Evolutionary conservation across 1,284 basidiomycete genomes (phyloP).

Genomic region (Microbotryum scabiosae): DNA sequence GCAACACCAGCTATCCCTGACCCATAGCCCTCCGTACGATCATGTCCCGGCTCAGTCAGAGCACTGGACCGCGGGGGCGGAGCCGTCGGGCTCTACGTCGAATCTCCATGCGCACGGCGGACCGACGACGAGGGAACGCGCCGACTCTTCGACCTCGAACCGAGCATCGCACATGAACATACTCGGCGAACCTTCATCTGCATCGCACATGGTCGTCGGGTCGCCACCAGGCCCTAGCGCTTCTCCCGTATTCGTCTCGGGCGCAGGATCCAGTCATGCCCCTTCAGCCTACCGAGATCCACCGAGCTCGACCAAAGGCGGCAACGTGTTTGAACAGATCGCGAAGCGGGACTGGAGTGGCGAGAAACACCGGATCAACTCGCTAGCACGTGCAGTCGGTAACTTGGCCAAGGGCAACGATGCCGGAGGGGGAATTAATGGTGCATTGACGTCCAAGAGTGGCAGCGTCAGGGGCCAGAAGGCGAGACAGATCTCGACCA

Average conservation of each 20-base stretch:
- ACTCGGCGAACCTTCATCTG: background rate
- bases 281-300: constrained; percentile 16
- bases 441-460: background rate
- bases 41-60: too few species aligned
- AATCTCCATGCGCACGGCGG: background rate
- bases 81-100: background rate
- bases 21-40: background rate
- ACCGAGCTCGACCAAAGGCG: constrained; percentile 15
- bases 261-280: constrained; percentile 11
- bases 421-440: background rate
- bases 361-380: constrained; percentile 29
- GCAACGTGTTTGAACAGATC: constrained; percentile 26
- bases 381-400: constrained; percentile 23
- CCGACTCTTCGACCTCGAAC: background rate
- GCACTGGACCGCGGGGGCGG: background rate
- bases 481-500: constrained; percentile 34
- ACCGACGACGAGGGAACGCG: background rate
- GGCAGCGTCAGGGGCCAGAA: background rate
- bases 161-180: background rate
- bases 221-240: constrained; percentile 1
- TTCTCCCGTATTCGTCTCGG: constrained; percentile 24
- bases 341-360: constrained; percentile 25
- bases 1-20: constrained; percentile 4
- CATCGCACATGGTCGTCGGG: background rate
- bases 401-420: constrained; percentile 17